phyloP scores from a whole-genome alignment of 2,329 filamentous ascomycete genomes.

The Trichoderma cornu-damae region DNA sequence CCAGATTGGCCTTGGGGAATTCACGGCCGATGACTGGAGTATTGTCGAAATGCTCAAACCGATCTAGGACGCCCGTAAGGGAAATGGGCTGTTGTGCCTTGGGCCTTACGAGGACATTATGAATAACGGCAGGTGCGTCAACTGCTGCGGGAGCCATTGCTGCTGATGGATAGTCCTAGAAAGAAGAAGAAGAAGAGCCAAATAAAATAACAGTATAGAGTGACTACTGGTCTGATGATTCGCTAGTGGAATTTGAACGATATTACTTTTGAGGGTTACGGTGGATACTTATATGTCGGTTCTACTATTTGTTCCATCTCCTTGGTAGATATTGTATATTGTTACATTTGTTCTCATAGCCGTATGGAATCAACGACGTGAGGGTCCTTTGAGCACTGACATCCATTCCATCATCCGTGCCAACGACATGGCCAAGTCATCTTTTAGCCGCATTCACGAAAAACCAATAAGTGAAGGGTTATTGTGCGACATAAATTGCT shows the following conservation, averaged over 20 bases:
- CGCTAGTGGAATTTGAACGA: not conserved
- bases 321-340: not conserved
- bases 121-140: slow-evolving; percentile 10
- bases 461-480: slow-evolving; percentile 2
- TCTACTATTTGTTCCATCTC: not conserved
- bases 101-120: slow-evolving; percentile 15
- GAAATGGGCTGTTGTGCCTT: slow-evolving; percentile 30
- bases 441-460: not conserved
- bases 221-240: not conserved
- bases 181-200: not conserved
- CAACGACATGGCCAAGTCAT: not conserved
- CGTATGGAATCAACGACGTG: not conserved
- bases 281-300: not conserved
- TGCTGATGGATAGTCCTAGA: not conserved
- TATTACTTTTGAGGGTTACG: not conserved
- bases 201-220: not conserved
- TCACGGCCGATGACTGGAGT: slow-evolving; percentile 60
- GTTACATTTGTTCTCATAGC: not conserved
- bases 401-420: not conserved
- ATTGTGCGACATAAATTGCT: slow-evolving; percentile 9
- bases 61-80: slow-evolving; percentile 46
- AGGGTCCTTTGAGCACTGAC: not conserved
- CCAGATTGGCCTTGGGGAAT: slow-evolving; percentile 53
- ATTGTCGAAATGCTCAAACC: slow-evolving; percentile 51
- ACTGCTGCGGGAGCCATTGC: slow-evolving; percentile 20